Evolutionary conservation across 495 filamentous ascomycete genomes (phyloP).

Genomic region (Neurospora discreta): DNA sequence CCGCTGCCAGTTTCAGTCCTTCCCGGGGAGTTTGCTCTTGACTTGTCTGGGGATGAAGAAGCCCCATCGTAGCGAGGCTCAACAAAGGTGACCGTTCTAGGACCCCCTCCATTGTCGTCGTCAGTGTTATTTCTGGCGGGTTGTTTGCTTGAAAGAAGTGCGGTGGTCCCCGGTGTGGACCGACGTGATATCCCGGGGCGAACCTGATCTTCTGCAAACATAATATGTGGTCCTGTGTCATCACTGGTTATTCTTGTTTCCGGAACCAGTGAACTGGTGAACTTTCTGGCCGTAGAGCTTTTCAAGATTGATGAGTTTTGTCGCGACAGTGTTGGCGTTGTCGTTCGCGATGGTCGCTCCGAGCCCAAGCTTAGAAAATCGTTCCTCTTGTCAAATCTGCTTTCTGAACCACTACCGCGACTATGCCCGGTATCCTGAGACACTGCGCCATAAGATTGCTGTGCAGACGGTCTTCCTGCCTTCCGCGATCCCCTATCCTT

Average conservation of each 20-base stretch:
- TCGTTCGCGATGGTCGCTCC: slow-evolving; percentile 6
- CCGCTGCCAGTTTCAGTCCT: slow-evolving; percentile 3
- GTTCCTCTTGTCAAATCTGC: background rate
- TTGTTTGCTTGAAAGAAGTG: slow-evolving; percentile 50
- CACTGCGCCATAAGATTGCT: slow-evolving; percentile 7
- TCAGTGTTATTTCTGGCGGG: slow-evolving; percentile 42
- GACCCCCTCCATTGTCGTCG: slow-evolving; percentile 39
- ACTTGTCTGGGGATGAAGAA: slow-evolving; percentile 11
- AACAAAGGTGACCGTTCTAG: slow-evolving; percentile 62
- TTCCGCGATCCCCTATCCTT: slow-evolving; percentile 9
- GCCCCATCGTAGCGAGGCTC: slow-evolving; percentile 12
- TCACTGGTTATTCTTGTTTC: slow-evolving; percentile 55
- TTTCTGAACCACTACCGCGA: background rate
- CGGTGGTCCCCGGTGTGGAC: slow-evolving; percentile 25
- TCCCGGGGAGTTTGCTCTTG: slow-evolving; percentile 20
- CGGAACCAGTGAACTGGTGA: slow-evolving; percentile 65
- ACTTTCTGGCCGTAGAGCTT: slow-evolving; percentile 41
- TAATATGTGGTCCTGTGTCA: slow-evolving; percentile 59
- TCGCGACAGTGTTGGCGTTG: slow-evolving; percentile 38
- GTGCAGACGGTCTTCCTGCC: background rate
- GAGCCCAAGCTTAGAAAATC: background rate
- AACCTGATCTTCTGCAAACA: slow-evolving; percentile 47
- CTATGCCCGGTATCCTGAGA: background rate
- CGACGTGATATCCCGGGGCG: slow-evolving; percentile 37
- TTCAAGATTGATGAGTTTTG: slow-evolving; percentile 41